A percentile compares a stretch with the other conserved stretches of the same genome.
Conservation (phyloP, 2,329 filamentous ascomycete species). For the Fusarium sp. region DNA sequence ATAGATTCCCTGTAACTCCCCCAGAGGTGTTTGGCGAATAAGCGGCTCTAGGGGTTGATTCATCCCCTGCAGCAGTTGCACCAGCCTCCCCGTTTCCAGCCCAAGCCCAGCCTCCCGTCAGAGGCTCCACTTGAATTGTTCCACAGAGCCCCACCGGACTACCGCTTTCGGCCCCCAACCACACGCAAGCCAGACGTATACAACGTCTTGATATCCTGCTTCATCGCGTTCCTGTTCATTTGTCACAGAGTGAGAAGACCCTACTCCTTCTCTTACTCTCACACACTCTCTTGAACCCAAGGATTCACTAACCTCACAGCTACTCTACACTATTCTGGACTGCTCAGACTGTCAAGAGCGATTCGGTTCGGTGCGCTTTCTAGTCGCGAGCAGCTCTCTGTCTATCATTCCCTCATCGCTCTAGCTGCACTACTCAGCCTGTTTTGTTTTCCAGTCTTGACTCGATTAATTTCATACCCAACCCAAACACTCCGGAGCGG, state of each 20-base stretch:
- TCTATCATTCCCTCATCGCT: constrained; percentile 30
- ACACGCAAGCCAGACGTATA: constrained; percentile 46
- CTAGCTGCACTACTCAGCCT: background rate
- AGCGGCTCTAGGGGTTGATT: constrained; percentile 21
- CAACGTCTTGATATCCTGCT: constrained; percentile 43
- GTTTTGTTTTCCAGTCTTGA: constrained; percentile 12
- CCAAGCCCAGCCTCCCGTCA: constrained; percentile 46
- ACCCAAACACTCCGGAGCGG: background rate
- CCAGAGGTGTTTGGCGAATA: constrained; percentile 31
- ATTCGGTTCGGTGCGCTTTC: constrained; percentile 7
- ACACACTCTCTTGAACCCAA: constrained; percentile 17
- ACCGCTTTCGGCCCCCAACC: constrained; percentile 48
- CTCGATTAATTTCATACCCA: background rate
- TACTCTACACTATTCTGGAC: background rate
- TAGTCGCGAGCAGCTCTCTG: background rate
- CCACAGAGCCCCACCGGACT: constrained; percentile 40
- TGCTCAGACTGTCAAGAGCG: background rate
- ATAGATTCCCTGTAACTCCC: constrained; percentile 35
- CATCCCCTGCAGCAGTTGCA: constrained; percentile 43
- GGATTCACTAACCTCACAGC: constrained; percentile 33
- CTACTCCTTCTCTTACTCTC: constrained; percentile 23
- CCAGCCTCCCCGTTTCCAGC: constrained; percentile 51
- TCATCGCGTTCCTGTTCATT: constrained; percentile 22
- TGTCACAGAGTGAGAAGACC: constrained; percentile 31
- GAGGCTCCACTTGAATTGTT: constrained; percentile 23